A percentile compares a stretch with the other conserved stretches of the same genome.
phyloP scores from a whole-genome alignment of 2,329 filamentous ascomycete genomes.

The Trichoderma atroviride region DNA sequence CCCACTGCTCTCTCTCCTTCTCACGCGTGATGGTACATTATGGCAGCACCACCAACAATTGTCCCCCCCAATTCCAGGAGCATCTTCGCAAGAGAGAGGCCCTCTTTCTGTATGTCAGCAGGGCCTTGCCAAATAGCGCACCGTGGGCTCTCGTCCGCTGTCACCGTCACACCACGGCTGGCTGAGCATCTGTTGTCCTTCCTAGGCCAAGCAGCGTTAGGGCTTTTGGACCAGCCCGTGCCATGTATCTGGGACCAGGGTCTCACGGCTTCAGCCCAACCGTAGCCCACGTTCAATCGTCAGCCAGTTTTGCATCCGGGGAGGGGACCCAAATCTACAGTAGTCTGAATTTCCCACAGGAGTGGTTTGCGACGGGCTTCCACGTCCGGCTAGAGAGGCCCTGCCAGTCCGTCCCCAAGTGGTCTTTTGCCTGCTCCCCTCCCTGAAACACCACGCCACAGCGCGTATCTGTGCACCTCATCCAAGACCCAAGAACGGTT shows the following conservation, averaged over 20 bases:
- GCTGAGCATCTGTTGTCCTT: slow-evolving; percentile 22
- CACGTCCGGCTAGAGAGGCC: background rate
- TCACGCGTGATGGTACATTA: background rate
- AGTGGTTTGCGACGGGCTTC: slow-evolving; percentile 6
- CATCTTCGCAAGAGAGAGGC: background rate
- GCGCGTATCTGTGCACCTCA: background rate
- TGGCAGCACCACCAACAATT: slow-evolving; percentile 7
- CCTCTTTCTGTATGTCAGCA: slow-evolving; percentile 21
- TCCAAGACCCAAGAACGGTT: background rate
- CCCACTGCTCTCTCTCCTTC: background rate
- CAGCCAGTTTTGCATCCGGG: slow-evolving; percentile 22
- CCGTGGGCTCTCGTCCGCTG: background rate
- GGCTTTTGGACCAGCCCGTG: slow-evolving; percentile 21
- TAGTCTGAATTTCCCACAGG: slow-evolving; percentile 2
- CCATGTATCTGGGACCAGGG: slow-evolving; percentile 25
- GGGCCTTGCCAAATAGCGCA: slow-evolving; percentile 13
- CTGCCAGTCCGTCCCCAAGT: background rate
- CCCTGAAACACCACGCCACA: background rate
- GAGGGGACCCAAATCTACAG: background rate
- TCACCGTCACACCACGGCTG: slow-evolving; percentile 24
- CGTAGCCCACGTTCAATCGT: slow-evolving; percentile 11
- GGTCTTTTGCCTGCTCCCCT: background rate
- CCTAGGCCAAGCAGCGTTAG: slow-evolving; percentile 6
- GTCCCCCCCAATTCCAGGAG: background rate
- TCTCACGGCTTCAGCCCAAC: slow-evolving; percentile 24